phyloP scores from a whole-genome alignment of 768 basidiomycete genomes.

The Pleurotus cornucopiae region DNA sequence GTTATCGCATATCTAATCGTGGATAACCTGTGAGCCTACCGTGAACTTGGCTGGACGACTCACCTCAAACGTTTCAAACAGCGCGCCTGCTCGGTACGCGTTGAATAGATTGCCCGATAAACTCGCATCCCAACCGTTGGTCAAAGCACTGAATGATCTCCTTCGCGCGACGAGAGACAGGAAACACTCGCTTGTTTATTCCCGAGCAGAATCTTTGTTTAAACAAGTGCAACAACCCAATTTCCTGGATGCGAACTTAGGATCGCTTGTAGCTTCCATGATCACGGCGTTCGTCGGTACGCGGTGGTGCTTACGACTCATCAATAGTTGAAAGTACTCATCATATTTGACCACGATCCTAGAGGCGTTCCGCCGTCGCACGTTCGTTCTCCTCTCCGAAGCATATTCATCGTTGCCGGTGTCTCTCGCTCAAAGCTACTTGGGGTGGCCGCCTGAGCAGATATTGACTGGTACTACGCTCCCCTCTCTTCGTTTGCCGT shows the following conservation, averaged over 20 bases:
- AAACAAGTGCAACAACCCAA: conserved; percentile 37
- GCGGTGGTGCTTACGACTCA: conserved; percentile 15
- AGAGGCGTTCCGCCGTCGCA: conserved; percentile 60
- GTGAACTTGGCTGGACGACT: not conserved
- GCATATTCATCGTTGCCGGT: conserved; percentile 64
- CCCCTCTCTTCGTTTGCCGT: not conserved
- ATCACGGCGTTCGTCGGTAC: conserved; percentile 49
- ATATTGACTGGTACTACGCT: conserved; percentile 21
- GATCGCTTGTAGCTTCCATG: conserved; percentile 38
- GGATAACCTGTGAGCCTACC: conserved; percentile 52
- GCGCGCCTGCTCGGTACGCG: conserved; percentile 57
- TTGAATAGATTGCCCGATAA: conserved; percentile 50
- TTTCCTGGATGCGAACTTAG: conserved; percentile 43
- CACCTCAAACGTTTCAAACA: conserved; percentile 17
- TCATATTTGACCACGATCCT: conserved; percentile 1
- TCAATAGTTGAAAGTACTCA: not conserved
- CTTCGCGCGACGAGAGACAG: conserved; percentile 49
- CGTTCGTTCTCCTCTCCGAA: conserved; percentile 50
- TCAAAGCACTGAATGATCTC: conserved; percentile 42
- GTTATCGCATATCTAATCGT: conserved; percentile 62
- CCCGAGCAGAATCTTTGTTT: conserved; percentile 37
- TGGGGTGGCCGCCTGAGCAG: conserved; percentile 42
- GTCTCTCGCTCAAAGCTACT: conserved; percentile 49
- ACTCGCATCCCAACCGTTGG: conserved; percentile 38
- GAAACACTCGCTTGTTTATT: conserved; percentile 52